Evolutionary conservation across 108 stramenopile species (phyloP), one percentile per base, ranked within the genome.

Genomic region (Skeletonema tropicum): DNA sequence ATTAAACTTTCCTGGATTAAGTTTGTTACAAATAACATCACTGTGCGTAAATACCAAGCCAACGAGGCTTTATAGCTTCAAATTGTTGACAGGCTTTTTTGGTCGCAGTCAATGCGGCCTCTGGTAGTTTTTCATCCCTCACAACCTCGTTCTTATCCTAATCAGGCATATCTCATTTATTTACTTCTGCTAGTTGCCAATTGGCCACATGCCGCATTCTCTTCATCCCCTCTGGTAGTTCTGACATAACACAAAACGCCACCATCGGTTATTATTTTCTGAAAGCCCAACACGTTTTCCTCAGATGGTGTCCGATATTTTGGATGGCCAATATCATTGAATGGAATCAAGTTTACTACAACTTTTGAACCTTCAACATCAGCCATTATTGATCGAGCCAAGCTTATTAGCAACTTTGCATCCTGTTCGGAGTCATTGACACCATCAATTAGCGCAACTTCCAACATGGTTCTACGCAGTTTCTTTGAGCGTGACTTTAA

Each of bases 141-240:
- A 29, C 26, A 29, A 29, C 26, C 26, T 29, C 26, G 26, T 2
- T 29, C 26, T 29, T 29, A 1, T 2, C 26, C 26, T 2, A 29
- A 29, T 29, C 26, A 29, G 26, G 2, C 26, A 29, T 2, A 29
- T 29, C 26, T 2, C 2, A 29, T 5, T 55, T 17, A 21, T 55
- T 55, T 55, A 5, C 52, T 55, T 55, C 52, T 15, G 10, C 52
- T 83, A 10, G 92, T 93, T 21, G 90, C 87, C 6, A 96, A 75
- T 70, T 93, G 92, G 33, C 96, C 96, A 84, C 96, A 97, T 1
- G 96, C 96, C 14, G 96, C 88, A 33, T 73, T 87, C 60, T 97
- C 84, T 36, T 93, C 90, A 58, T 97, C 96, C 10, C 96, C 96
- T 55, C 96, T 74, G 41, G 91, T 87, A 10, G 85, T 70, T 60